phyloP scores from a whole-genome alignment of 2,329 filamentous ascomycete genomes.

The Fusarium gaditjirri region DNA sequence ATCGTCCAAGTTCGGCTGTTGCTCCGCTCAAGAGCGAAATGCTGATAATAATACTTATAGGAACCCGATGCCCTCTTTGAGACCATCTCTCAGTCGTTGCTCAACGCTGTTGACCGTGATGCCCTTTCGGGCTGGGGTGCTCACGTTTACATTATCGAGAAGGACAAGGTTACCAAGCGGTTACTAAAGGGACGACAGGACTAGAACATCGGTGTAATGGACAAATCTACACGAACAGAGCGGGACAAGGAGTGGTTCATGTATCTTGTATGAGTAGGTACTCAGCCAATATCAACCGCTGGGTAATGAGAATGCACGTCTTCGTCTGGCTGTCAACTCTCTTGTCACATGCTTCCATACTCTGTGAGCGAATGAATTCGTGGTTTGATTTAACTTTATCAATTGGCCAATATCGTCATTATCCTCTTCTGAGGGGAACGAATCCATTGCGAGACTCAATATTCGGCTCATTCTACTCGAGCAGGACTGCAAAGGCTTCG shows the following conservation, averaged over 20 bases:
- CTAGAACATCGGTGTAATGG: constrained; percentile 56
- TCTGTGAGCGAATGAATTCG: neutral
- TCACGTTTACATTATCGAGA: constrained; percentile 99
- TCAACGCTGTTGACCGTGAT: constrained; percentile 97
- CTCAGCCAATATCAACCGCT: constrained; percentile 39
- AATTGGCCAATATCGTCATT: neutral
- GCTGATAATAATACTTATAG: constrained; percentile 49
- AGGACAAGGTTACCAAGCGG: constrained; percentile 99
- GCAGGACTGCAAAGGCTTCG: constrained; percentile 51
- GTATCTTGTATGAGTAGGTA: constrained; percentile 52
- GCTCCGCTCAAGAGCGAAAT: neutral
- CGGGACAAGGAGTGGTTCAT: constrained; percentile 33
- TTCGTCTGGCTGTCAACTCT: constrained; percentile 8
- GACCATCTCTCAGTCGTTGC: constrained; percentile 93
- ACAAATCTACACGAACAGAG: constrained; percentile 29
- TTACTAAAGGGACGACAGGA: constrained; percentile 98
- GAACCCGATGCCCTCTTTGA: constrained; percentile 95
- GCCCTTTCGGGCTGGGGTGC: constrained; percentile 98
- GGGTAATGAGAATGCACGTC: constrained; percentile 43
- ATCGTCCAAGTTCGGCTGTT: neutral
- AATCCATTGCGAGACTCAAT: neutral
- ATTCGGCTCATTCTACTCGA: constrained; percentile 27
- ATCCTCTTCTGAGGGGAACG: constrained; percentile 47
- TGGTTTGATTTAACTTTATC: neutral
- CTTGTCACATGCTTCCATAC: neutral